These are phyloP conservation scores for Serpula lacrymans DNA, from an alignment of 768 basidiomycete species.

Conservation along the genomic window DNA sequence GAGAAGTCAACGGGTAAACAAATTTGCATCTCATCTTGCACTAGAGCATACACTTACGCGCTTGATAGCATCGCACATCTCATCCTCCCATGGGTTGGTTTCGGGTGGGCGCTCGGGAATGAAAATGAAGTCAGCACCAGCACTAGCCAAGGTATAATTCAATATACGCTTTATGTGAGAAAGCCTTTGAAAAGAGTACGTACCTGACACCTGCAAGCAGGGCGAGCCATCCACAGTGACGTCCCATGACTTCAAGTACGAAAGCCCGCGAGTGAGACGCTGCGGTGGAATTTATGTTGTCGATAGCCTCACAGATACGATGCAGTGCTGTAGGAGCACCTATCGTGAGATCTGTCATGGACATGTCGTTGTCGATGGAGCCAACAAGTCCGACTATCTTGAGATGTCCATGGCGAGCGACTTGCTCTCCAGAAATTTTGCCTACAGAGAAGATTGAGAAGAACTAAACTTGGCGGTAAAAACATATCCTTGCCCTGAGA, in stretches of 20 bases:
- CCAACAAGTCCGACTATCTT: slow-evolving; percentile 98
- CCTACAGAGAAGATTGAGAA: slow-evolving; percentile 33
- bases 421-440: slow-evolving; percentile 73
- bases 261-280: slow-evolving; percentile 95
- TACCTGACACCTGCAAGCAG: slow-evolving; percentile 89
- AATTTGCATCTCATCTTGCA: too few relatives aligned
- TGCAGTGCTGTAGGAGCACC: slow-evolving; percentile 95
- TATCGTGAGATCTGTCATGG: slow-evolving; percentile 94
- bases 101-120: slow-evolving; percentile 92
- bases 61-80: slow-evolving; percentile 84
- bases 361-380: slow-evolving; percentile 99
- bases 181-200: too few relatives aligned
- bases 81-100: slow-evolving; percentile 79
- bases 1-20: not conserved
- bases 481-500: slow-evolving; percentile 51
- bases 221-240: slow-evolving; percentile 99
- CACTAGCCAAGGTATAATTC: slow-evolving; percentile 39
- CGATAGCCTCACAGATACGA: slow-evolving; percentile 96
- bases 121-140: slow-evolving; percentile 96
- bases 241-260: slow-evolving; percentile 99
- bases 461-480: not conserved
- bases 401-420: slow-evolving; percentile 72
- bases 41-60: slow-evolving; percentile 46
- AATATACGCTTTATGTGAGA: slow-evolving; percentile 2
- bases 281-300: slow-evolving; percentile 97